phyloP scores from a whole-genome alignment of 805 yeast species.

The Kluyveromyces siamensis region DNA sequence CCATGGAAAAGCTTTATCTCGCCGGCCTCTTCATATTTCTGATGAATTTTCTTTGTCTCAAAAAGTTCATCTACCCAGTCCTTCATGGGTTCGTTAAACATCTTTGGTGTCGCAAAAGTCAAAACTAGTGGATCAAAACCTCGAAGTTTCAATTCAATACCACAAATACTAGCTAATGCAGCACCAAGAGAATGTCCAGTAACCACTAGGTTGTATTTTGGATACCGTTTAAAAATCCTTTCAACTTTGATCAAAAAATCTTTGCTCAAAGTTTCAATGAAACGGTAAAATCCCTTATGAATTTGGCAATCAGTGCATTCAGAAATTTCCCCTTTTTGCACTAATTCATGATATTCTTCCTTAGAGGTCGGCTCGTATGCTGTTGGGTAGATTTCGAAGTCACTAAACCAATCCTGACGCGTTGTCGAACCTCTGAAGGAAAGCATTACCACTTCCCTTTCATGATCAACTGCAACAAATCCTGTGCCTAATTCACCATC shows the following conservation, averaged over 20 bases:
- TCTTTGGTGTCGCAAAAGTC: conserved; percentile 55
- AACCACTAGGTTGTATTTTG: conserved; percentile 42
- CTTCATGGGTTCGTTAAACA: conserved; percentile 46
- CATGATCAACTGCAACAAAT: conserved; percentile 41
- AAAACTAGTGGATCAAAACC: conserved; percentile 49
- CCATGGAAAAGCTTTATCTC: conserved; percentile 28
- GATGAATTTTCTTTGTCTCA: conserved; percentile 28
- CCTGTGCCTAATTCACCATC: conserved; percentile 47
- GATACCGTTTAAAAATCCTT: conserved; percentile 29
- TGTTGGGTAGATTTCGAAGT: conserved; percentile 41
- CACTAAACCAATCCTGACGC: conserved; percentile 52
- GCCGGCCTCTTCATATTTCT: conserved; percentile 14
- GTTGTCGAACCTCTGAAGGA: conserved; percentile 60
- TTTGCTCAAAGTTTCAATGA: conserved; percentile 34
- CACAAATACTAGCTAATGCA: conserved; percentile 55
- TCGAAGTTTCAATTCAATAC: conserved; percentile 47
- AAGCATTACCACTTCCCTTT: conserved; percentile 34
- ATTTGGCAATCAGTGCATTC: conserved; percentile 45
- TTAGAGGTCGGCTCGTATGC: conserved; percentile 38
- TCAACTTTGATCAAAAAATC: conserved; percentile 31
- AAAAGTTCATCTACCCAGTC: conserved; percentile 45
- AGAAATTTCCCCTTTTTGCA: conserved; percentile 14
- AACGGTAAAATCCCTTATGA: conserved; percentile 56
- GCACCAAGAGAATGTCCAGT: conserved; percentile 77
- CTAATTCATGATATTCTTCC: conserved; percentile 14